These are phyloP conservation scores for Prunus fruticosa DNA, from an alignment of 306 rosid species.

Conservation along the genomic window DNA sequence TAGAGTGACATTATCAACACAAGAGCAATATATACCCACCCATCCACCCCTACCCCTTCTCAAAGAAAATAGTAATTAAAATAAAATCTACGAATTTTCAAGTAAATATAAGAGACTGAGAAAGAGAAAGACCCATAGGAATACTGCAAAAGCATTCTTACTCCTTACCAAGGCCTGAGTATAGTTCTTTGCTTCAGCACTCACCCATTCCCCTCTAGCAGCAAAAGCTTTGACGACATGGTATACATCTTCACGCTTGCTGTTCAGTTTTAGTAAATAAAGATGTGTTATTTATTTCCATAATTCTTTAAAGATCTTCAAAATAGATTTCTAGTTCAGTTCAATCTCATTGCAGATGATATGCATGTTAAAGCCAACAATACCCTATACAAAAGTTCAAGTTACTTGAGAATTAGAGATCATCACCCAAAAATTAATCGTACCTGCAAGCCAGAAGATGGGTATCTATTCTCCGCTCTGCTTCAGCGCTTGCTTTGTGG, in stretches of 20 bases:
- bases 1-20: not conserved
- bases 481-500: slow-evolving; percentile 88
- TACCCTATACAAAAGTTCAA: not conserved
- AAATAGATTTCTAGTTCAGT: not conserved
- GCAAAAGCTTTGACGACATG: slow-evolving; percentile 74
- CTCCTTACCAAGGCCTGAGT: slow-evolving; percentile 69
- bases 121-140: not conserved
- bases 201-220: slow-evolving; percentile 62
- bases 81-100: not conserved
- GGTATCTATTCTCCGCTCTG: slow-evolving; percentile 81
- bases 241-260: slow-evolving; percentile 87
- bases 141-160: slow-evolving; percentile 1
- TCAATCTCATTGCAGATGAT: not conserved
- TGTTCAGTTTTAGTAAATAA: slow-evolving; percentile 41
- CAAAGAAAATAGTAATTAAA: too few relatives aligned
- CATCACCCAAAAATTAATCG: slow-evolving; percentile 8
- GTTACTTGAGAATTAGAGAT: not conserved
- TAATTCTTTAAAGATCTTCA: not conserved
- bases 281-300: slow-evolving; percentile 25
- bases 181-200: slow-evolving; percentile 65
- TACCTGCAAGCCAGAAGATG: slow-evolving; percentile 82
- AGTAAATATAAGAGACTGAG: not conserved
- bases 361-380: not conserved
- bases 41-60: too few relatives aligned
- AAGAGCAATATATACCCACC: not conserved